Evolutionary conservation across 2,329 filamentous ascomycete genomes (phyloP).

Genomic region (Paecilomyces dactylethromorphus): DNA sequence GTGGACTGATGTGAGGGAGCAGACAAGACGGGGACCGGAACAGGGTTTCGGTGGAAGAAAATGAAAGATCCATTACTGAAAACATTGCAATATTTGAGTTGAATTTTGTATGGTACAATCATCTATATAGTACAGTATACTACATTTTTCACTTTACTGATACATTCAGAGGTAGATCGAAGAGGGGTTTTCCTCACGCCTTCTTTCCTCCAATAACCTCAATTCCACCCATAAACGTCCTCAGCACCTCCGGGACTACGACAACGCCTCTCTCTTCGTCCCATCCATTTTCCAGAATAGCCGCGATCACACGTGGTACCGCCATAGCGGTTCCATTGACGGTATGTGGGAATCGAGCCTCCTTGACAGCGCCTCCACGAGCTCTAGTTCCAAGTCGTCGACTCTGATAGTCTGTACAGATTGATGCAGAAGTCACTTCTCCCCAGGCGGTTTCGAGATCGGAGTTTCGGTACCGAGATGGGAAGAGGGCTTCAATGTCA

Average conservation of each 20-base stretch:
- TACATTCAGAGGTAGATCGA: background rate
- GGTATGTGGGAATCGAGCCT: slow-evolving; percentile 72
- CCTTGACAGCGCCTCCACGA: slow-evolving; percentile 42
- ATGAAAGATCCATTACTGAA: too few species aligned
- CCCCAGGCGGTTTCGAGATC: slow-evolving; percentile 67
- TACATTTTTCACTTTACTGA: background rate
- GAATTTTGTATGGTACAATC: background rate
- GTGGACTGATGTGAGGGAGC: too few species aligned
- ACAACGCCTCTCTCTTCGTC: slow-evolving; percentile 63
- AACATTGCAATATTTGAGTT: background rate
- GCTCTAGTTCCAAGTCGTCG: slow-evolving; percentile 72
- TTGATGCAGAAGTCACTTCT: slow-evolving; percentile 82
- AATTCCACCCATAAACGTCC: slow-evolving; percentile 75
- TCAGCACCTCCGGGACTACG: slow-evolving; percentile 68
- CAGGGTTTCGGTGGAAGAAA: too few species aligned
- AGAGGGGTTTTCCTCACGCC: background rate
- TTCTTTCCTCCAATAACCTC: slow-evolving; percentile 50
- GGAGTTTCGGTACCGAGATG: slow-evolving; percentile 53
- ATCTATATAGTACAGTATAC: background rate
- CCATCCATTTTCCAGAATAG: slow-evolving; percentile 87
- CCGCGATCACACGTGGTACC: slow-evolving; percentile 81
- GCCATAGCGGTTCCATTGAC: slow-evolving; percentile 92
- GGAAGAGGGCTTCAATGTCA: slow-evolving; percentile 94
- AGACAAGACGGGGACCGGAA: too few species aligned
- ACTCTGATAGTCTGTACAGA: slow-evolving; percentile 92